These are phyloP conservation scores for Sophora flavescens DNA, from an alignment of 306 rosid genomes.

Conservation along the genomic window DNA sequence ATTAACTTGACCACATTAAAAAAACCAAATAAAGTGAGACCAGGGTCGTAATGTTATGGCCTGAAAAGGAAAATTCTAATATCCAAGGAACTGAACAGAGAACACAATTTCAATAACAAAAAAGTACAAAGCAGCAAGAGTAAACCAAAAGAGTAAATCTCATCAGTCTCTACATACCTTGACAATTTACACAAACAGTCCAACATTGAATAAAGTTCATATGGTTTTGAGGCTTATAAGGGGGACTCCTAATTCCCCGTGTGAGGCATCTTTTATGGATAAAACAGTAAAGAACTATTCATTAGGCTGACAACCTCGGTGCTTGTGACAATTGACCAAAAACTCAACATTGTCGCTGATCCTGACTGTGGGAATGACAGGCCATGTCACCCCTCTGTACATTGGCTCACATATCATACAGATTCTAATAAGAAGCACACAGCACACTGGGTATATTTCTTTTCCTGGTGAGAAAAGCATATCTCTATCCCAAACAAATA, in stretches of 20 bases:
- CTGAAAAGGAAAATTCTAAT: slow-evolving; percentile 7
- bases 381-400: slow-evolving; percentile 3
- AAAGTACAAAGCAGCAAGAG: not conserved
- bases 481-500: slow-evolving; percentile 10
- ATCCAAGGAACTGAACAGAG: slow-evolving; percentile 21
- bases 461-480: not conserved
- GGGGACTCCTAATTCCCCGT: not conserved
- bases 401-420: not conserved
- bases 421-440: not conserved
- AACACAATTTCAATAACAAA: slow-evolving; percentile 1
- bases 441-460: not conserved
- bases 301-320: too few relatives aligned
- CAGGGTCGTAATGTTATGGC: not conserved
- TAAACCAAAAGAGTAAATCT: not conserved
- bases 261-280: not conserved
- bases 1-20: slow-evolving; percentile 10
- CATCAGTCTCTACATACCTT: not conserved
- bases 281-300: not conserved
- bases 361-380: not conserved
- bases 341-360: not conserved
- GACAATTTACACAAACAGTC: not conserved
- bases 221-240: slow-evolving; percentile 1
- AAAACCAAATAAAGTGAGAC: not conserved
- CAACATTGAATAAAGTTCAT: not conserved
- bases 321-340: too few relatives aligned